Base-by-base conservation (phyloP, 257 asterid genomes). In the Solanum chiquidenum region DNA sequence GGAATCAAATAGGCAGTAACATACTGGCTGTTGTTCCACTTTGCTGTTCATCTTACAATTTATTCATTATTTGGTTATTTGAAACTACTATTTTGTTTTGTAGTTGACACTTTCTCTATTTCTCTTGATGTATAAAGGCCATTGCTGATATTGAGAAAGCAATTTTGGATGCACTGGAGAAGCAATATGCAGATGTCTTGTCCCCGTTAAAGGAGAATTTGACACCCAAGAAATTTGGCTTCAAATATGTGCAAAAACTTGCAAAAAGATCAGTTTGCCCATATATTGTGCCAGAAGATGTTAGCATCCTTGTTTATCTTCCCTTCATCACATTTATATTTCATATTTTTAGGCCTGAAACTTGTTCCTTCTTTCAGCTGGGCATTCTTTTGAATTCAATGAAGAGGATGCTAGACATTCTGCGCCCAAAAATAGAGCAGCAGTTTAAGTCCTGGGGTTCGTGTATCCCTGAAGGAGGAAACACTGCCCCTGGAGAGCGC, bases 131-230 rank as follows among this genome's bases (percentile, higher is more conserved):
- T 49, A 82, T 49, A 71, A 69, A 92, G 94, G 94, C 93, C 89
- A 90, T 92, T 86, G 94, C 93, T 25, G 94, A 92, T 91, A 52
- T 90, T 42, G 94, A 92, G 91, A 92, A 92, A 87, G 94, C 94
- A 60, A 90, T 89, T 68, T 87, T 92, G 68, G 94, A 92, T 44
- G 90, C 94, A 82, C 85, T 92, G 7, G 94, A 92, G 84, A 92
- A 88, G 91, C 94, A 92, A 49, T 92, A 92, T 92, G 92, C 94
- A 44, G 94, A 92, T 73, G 94, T 92, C 73, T 89, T 92, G 75
- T 35, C 92, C 6, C 94, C 93, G 2, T 86, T 92, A 27, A 92
- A 91, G 86, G 94, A 91, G 83, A 92, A 90, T 42, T 82, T 90
- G 76, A 84, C 87, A 62, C 92, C 93, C 25, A 91, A 89, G 89